Percentiles rank a stretch among this genome's conserved stretches.
Conservation (phyloP, 371 early-diverging fungal genomes). For the Smittium culicis region DNA sequence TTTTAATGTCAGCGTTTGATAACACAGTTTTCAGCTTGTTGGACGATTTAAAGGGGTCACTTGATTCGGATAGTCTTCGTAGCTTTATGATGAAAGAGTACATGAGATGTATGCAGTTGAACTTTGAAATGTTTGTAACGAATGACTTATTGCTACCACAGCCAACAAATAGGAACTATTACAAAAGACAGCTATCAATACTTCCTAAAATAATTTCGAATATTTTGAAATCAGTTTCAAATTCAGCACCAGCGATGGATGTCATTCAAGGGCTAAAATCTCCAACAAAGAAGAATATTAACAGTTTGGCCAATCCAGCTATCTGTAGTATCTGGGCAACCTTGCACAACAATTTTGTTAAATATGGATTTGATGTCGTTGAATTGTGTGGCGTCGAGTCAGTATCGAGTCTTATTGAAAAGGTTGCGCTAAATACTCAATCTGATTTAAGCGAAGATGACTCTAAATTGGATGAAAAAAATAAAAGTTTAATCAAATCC, state of each 20-base stretch:
- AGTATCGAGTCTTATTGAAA: background rate
- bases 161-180: background rate
- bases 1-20: conserved; percentile 26
- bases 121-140: conserved; percentile 4
- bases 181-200: background rate
- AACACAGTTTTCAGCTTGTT: conserved; percentile 23
- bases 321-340: background rate
- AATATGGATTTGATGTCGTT: background rate
- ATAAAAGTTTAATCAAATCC: background rate
- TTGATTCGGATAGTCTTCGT: conserved; percentile 13
- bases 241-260: background rate
- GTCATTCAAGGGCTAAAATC: no score
- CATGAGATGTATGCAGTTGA: conserved; percentile 14
- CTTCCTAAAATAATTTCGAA: background rate
- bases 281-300: background rate
- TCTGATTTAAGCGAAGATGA: background rate
- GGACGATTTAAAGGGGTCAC: conserved; percentile 15
- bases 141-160: background rate
- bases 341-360: background rate
- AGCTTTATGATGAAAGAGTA: conserved; percentile 12
- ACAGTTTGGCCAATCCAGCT: background rate
- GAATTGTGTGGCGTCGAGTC: background rate
- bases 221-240: background rate
- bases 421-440: background rate
- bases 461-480: background rate